Evolutionary conservation across 805 yeast genomes (phyloP), one percentile per base, ranked within the genome.

Genomic region (Myxozyma mucilagina): DNA sequence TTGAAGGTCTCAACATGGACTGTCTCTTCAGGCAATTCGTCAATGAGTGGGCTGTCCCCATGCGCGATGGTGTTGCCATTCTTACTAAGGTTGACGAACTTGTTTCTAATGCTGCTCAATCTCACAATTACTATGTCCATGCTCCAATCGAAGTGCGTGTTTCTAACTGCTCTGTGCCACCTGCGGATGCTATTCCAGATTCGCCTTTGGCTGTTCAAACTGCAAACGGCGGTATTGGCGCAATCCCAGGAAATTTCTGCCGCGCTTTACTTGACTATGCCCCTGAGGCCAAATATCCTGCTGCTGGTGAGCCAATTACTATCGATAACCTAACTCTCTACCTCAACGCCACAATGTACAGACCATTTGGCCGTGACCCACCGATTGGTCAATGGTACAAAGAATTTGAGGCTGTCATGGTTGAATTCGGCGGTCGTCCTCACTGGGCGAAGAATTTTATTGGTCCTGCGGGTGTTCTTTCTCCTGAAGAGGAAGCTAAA

Each of bases 401-500:
- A 53, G 78, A 80, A n/a, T 93, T 93, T 74, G 99, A 93, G 75
- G 82, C 83, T 56, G 82, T 90, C 1, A 78, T 92, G 80, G 80
- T 80, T 53, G 84, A 83, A 32, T 91, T 87, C 34, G 91, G 88
- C 41, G 99, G 99, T 47, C 89, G 86, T 73, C 99, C 99, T 1
- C 99, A 93, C 74, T 93, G 99, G 99, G 99, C 99, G 16, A 93
- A 93, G 79, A 92, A 91, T 74, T 93, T 90, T 73, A 78, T 89
- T 59, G 96, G 96, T 1, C 76, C 82, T 2, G 73, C 58, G 2
- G 53, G 59, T 18, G 35, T 8, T 5, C 29, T 55, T 31, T 18
- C 29, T 13, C 48, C 50, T 6, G 41, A 76, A 11, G 71, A 70
- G 1, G 82, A 80, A 55, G 76, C 57, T 32, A 44, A 50, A 47